These are phyloP conservation scores for Pachyrhizus erosus DNA, from an alignment of 306 rosid species.

Conservation along the genomic window DNA sequence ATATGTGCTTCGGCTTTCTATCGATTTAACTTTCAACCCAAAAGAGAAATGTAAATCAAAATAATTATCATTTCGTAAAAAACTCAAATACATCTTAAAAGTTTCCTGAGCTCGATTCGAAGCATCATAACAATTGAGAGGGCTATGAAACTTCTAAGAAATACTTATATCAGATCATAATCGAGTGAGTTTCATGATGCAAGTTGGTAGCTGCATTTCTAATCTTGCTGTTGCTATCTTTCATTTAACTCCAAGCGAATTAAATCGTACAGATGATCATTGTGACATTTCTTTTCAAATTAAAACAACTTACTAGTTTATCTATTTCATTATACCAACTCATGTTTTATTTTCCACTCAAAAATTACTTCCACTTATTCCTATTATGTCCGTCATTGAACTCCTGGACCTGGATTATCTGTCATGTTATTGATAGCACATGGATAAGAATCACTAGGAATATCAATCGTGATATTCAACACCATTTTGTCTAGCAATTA, in stretches of 20 bases:
- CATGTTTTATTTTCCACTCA: background rate
- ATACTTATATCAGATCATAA: background rate
- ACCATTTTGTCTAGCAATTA: background rate
- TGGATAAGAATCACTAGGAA: constrained; percentile 10
- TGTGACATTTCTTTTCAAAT: background rate
- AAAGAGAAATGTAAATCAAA: background rate
- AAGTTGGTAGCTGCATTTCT: background rate
- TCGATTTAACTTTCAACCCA: background rate
- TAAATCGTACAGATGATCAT: background rate
- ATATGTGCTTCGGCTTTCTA: background rate
- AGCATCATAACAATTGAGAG: background rate
- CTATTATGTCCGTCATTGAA: constrained; percentile 8
- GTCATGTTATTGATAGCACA: constrained; percentile 39
- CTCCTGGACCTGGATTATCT: constrained; percentile 20
- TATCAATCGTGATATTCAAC: constrained; percentile 4
- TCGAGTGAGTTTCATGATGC: background rate
- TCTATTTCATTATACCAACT: background rate
- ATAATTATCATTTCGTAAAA: background rate
- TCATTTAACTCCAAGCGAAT: background rate
- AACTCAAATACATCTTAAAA: background rate
- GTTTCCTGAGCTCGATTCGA: background rate
- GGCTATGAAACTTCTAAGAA: background rate
- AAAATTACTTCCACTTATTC: constrained; percentile 11
- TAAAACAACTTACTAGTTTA: background rate
- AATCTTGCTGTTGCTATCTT: background rate